A percentile compares a stretch with the other conserved stretches of the same genome.
phyloP scores from a whole-genome alignment of 1,284 basidiomycete genomes.

The Ustilago cynodontis region DNA sequence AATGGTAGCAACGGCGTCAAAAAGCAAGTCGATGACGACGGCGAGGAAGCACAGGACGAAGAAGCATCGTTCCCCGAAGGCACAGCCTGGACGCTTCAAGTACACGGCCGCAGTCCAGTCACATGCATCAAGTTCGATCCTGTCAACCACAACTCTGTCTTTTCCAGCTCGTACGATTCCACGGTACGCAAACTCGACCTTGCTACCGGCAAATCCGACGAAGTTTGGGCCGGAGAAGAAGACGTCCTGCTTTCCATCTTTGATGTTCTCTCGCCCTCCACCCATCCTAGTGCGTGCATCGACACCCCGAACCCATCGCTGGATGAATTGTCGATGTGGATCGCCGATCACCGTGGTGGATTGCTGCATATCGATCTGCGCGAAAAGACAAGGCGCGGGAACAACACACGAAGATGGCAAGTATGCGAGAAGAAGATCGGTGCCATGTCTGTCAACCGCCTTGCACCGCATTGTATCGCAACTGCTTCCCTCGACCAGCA shows the following conservation, averaged over 20 bases:
- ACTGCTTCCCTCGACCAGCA: conserved; percentile 66
- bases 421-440: conserved; percentile 69
- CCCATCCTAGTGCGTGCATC: conserved; percentile 50
- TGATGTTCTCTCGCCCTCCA: conserved; percentile 61
- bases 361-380: conserved; percentile 64
- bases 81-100: conserved; percentile 56
- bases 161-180: conserved; percentile 62
- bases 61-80: conserved; percentile 36
- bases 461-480: conserved; percentile 58
- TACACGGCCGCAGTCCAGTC: conserved; percentile 61
- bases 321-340: conserved; percentile 64
- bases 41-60: conserved; percentile 39
- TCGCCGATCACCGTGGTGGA: conserved; percentile 67
- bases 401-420: conserved; percentile 59
- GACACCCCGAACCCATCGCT: conserved; percentile 47
- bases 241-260: conserved; percentile 65
- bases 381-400: conserved; percentile 30
- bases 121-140: conserved; percentile 67
- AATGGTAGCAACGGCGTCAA: conserved; percentile 17
- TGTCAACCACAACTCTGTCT: conserved; percentile 49
- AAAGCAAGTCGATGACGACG: conserved; percentile 26
- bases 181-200: conserved; percentile 62
- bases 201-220: conserved; percentile 35
- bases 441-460: conserved; percentile 63
- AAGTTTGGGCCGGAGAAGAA: conserved; percentile 59